Conservation (phyloP, 352 stramenopile species). For the Phytophthora capsici region DNA sequence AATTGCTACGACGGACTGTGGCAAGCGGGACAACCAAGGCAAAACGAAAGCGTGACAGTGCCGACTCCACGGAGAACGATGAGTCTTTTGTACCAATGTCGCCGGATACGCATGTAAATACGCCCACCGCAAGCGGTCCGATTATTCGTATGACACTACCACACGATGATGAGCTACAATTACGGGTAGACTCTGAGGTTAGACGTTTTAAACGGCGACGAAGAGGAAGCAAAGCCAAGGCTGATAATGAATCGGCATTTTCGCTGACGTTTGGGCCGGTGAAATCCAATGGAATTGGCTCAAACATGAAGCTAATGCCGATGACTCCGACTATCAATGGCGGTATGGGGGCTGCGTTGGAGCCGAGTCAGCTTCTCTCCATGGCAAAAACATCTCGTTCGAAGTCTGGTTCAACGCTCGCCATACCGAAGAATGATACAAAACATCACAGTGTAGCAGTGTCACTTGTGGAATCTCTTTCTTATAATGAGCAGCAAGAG, state of each 20-base stretch:
- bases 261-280: conserved; percentile 44
- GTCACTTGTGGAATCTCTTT: conserved; percentile 75
- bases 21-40: conserved; percentile 41
- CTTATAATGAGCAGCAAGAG: conserved; percentile 75
- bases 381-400: conserved; percentile 35
- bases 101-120: conserved; percentile 78
- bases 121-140: conserved; percentile 45
- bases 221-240: conserved; percentile 33
- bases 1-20: conserved; percentile 38
- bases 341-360: conserved; percentile 10
- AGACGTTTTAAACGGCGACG: conserved; percentile 68
- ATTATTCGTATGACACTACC: conserved; percentile 72
- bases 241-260: conserved; percentile 18
- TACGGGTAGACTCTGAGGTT: conserved; percentile 55
- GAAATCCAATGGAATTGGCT: conserved; percentile 19
- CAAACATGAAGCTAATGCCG: not conserved
- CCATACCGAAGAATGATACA: conserved; percentile 32
- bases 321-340: conserved; percentile 19
- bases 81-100: conserved; percentile 68
- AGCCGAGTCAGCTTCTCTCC: conserved; percentile 33
- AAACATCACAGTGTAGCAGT: conserved; percentile 71
- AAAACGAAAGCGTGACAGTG: conserved; percentile 57
- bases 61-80: conserved; percentile 57
- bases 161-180: conserved; percentile 40
- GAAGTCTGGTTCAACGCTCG: conserved; percentile 19